Conservation (phyloP, 345 rosid genomes). For the Dovyalis caffra region DNA sequence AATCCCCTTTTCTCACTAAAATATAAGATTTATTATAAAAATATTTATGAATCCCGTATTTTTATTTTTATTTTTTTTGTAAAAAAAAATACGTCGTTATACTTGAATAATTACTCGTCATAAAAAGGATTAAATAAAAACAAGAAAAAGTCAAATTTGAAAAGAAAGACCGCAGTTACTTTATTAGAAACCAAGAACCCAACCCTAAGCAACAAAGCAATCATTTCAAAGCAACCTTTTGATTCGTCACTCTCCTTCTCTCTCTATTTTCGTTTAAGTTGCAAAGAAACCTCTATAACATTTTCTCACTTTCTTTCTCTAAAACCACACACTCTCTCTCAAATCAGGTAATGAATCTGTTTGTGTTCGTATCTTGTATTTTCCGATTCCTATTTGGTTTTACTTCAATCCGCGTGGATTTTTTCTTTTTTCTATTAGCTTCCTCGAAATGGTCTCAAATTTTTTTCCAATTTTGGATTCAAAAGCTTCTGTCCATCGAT, state of each 20-base stretch:
- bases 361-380: not conserved
- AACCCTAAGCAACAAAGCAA: not conserved
- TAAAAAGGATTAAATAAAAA: not conserved
- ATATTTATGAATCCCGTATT: too few species aligned
- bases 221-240: not conserved
- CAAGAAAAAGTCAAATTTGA: not conserved
- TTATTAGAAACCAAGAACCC: not conserved
- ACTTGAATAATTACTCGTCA: too few species aligned
- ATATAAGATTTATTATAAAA: too few species aligned
- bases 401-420: conserved; percentile 1
- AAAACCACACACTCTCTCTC: not conserved
- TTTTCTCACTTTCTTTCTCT: conserved; percentile 7
- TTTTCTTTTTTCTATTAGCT: conserved; percentile 1
- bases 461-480: not conserved
- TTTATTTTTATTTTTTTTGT: too few species aligned
- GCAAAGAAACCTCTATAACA: not conserved
- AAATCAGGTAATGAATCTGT: conserved; percentile 4
- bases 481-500: not conserved
- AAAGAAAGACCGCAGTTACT: not conserved
- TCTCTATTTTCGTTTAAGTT: not conserved
- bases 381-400: not conserved
- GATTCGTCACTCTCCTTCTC: not conserved
- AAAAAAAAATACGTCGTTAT: too few species aligned
- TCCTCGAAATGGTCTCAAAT: not conserved
- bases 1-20: too few species aligned